Base-by-base conservation (phyloP, 2,329 filamentous ascomycete genomes). In the Penicillium sp. region DNA sequence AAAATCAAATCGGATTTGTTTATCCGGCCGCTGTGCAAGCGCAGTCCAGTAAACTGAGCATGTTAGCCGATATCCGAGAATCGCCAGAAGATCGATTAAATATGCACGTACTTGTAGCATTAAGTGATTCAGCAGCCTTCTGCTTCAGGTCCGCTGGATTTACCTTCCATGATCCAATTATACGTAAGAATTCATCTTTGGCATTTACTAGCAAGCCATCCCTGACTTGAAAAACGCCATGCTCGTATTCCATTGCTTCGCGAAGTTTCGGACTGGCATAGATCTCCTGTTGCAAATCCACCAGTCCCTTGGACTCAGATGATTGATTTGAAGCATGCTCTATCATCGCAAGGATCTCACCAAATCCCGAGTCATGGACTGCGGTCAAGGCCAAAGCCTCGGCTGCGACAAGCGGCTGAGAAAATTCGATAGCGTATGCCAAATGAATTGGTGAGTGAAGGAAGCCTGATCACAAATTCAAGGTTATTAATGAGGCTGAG, bases 1-100 rank as follows among this genome's bases (percentile, higher is more conserved):
- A 39, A 62, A 62, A 26, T 62, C 59, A 18, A 62, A 54, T 28
- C 57, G 50, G n/a, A 60, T 56, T 21, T 60, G 56, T 33, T 60
- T 62, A 2, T 50, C 52, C 1, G 55, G 55, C 4, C 48, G 50
- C 28, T 60, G 57, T 8, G 59, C 59, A 11, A 55, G 37, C 7
- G 52, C 24, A 8, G 59, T 55, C 54, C 55, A 52, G 40, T 58
- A 60, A 16, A 57, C 58, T 60, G 23, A 0, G 10, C 3, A n/a
- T 24, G 31, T 26, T 5, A 29, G 9, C 14, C 6, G 11, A 13
- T 42, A 43, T 14, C n/a, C n/a, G n/a, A n/a, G n/a, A n/a, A n/a
- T n/a, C n/a, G n/a, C n/a, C n/a, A n/a, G n/a, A n/a, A n/a, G n/a
- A n/a, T n/a, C n/a, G n/a, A n/a, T n/a, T n/a, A n/a, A n/a, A n/a